phyloP scores from a whole-genome alignment of 2,329 filamentous ascomycete genomes.

The Claviceps sp. region DNA sequence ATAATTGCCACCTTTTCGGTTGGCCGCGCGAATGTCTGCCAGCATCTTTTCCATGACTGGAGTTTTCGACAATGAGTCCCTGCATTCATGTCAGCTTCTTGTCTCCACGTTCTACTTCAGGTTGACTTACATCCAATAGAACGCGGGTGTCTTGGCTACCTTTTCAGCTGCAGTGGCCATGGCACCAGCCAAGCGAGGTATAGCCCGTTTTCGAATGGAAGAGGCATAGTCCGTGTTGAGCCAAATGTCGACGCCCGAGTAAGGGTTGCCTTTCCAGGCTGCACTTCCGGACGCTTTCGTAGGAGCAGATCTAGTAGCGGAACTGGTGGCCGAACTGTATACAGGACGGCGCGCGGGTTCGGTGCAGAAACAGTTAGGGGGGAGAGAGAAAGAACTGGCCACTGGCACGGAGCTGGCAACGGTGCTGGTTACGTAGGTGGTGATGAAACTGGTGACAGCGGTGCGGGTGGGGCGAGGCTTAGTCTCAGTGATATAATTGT shows the following conservation, averaged over 20 bases:
- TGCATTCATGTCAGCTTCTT: slow-evolving; percentile 12
- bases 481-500: not conserved
- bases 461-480: not conserved
- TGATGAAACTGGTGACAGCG: not conserved
- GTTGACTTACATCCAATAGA: slow-evolving; percentile 35
- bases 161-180: slow-evolving; percentile 37
- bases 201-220: slow-evolving; percentile 40
- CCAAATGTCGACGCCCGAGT: slow-evolving; percentile 26
- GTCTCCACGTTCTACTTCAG: not conserved
- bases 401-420: not conserved
- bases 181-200: slow-evolving; percentile 46
- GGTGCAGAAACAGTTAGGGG: not conserved
- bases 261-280: slow-evolving; percentile 40
- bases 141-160: slow-evolving; percentile 38
- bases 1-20: slow-evolving; percentile 24
- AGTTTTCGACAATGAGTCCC: slow-evolving; percentile 36
- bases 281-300: slow-evolving; percentile 21
- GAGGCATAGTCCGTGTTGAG: slow-evolving; percentile 30
- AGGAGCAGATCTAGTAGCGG: not conserved
- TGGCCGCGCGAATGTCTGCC: slow-evolving; percentile 26
- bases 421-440: not conserved
- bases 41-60: slow-evolving; percentile 32
- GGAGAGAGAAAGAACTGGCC: not conserved
- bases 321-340: not conserved
- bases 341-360: not conserved